Base-by-base conservation (phyloP, 225 moss, liverwort and hornwort species). In the Sphagnum tenellum region DNA sequence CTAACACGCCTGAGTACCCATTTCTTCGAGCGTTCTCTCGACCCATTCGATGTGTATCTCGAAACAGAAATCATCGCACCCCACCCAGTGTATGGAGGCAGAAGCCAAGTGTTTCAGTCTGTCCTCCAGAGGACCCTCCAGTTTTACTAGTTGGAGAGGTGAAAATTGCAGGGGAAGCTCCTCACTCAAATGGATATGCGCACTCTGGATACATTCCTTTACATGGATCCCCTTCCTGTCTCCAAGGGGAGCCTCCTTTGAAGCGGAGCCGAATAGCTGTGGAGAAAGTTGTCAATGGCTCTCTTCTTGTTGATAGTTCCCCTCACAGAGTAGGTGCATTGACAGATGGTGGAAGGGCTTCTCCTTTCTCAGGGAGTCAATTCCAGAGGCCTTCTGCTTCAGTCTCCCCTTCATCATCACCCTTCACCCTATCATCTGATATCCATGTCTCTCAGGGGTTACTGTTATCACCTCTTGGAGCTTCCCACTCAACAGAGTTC, bases 11-110 rank as follows among this genome's bases (percentile, higher is more conserved):
- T 44, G 86, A 88, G 70, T 86, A 89, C 68, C 94, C 94, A 64
- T 95, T 95, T 61, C 71, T 95, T 49, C 80, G 89, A 76, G 91
- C 87, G 58, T 91, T 91, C 69, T 95, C 94, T 73, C 83, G 94
- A 60, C 94, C 94, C 49, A 95, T 95, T 65, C 83, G 94, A 50
- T 95, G 94, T 71, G 94, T 95, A 50, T 95, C 94, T 71, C 88
- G 94, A 46, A 95, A 95, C 66, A 80, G 94, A 73, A 95, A 91
- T 69, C 88, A 95, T 66, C 94, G 94, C 46, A 80, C 83, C 5
- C 84, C 89, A 64, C 74, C 70, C 71, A 84, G 88, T 75, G 78
- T 78, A 4, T 92, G 84, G 89, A 95, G 89, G 75, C 85, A 85
- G 64, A 75, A 78, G 71, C 75, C 74, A 65, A 79, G 71, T 62